Percentiles rank a stretch among this genome's conserved stretches.
Conservation (phyloP, 495 filamentous ascomycete genomes). For the Trichocladium antarcticum region DNA sequence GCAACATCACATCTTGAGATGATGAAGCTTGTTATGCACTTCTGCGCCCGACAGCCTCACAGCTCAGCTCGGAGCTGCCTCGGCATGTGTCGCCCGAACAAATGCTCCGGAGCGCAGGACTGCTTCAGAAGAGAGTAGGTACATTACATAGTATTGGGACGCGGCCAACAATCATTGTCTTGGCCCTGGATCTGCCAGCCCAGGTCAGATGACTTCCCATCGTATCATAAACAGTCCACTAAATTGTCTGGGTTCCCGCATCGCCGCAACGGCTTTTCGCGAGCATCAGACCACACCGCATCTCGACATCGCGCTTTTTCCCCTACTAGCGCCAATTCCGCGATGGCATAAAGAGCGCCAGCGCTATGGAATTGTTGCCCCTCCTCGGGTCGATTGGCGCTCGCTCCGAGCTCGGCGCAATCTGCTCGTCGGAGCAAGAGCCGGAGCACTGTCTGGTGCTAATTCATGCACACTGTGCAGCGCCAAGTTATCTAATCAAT, state of each 20-base stretch:
- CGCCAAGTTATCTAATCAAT: constrained; percentile 20
- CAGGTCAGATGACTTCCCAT: constrained; percentile 15
- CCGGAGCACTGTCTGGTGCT: background rate
- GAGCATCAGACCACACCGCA: background rate
- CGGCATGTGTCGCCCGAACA: background rate
- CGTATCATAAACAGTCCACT: constrained; percentile 8
- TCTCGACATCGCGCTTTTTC: background rate
- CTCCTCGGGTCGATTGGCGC: background rate
- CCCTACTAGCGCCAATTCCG: no score
- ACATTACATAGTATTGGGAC: no score
- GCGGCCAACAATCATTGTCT: no score
- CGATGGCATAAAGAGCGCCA: no score
- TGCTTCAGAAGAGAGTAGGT: no score
- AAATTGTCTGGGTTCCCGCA: no score
- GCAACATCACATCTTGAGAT: background rate
- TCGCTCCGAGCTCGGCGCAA: constrained; percentile 11
- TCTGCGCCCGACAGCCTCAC: background rate
- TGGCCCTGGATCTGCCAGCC: no score
- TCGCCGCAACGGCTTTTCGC: background rate
- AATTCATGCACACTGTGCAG: constrained; percentile 5
- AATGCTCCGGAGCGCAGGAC: background rate
- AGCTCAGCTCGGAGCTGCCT: background rate
- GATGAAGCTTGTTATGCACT: no score
- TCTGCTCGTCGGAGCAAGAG: background rate
- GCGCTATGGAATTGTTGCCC: no score